Conservation (phyloP, 75 land plant genomes). For the Pinus albicaulis region DNA sequence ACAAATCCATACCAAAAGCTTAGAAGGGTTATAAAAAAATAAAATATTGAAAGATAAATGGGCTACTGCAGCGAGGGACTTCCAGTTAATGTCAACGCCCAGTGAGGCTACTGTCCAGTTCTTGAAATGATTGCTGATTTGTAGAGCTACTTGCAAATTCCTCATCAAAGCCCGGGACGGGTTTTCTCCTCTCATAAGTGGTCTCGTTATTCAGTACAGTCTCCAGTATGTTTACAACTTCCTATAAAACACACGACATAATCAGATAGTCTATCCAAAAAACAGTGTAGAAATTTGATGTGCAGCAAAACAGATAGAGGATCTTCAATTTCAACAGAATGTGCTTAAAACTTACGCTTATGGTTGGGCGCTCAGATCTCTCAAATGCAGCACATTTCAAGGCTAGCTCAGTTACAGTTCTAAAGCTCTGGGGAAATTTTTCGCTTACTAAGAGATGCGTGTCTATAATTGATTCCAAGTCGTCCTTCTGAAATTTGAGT, state of each 20-base stretch:
- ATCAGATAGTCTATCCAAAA: neutral
- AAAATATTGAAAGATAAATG: neutral
- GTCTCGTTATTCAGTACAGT: neutral
- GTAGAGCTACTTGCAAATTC: neutral
- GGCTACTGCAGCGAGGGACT: neutral
- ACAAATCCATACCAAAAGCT: neutral
- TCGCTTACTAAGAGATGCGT: slow-evolving; percentile 2
- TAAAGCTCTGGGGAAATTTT: slow-evolving; percentile 10
- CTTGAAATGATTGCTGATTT: neutral
- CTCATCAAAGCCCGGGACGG: too few species aligned
- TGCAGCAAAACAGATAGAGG: neutral
- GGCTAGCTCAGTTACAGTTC: slow-evolving; percentile 14
- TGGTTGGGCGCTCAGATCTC: slow-evolving; percentile 25
- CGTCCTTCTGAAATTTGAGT: slow-evolving; percentile 9
- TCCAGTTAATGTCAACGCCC: slow-evolving; percentile 8
- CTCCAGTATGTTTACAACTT: neutral
- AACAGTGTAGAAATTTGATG: neutral
- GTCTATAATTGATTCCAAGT: slow-evolving; percentile 21
- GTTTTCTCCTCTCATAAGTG: neutral
- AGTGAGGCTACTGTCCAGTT: neutral
- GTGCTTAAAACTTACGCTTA: slow-evolving; percentile 22
- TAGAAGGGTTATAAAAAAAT: neutral
- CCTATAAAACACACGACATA: neutral
- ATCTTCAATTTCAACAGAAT: neutral
- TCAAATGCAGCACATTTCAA: slow-evolving; percentile 27